Conservation (phyloP, 768 basidiomycete species). For the Russula sp. region DNA sequence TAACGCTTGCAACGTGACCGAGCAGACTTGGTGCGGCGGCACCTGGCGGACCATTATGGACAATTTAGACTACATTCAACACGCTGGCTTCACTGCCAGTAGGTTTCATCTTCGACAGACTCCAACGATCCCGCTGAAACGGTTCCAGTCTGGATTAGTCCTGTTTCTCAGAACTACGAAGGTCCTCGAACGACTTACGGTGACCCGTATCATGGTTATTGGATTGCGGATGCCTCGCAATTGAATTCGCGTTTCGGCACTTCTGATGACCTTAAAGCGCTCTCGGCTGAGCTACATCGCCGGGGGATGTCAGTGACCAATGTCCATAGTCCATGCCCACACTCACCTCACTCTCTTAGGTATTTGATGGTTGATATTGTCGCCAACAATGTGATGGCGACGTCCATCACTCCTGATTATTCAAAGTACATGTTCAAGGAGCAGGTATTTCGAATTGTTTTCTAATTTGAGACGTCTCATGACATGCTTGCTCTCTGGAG, state of each 20-base stretch:
- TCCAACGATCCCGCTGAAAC: background rate
- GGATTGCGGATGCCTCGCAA: slow-evolving; percentile 61
- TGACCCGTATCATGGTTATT: slow-evolving; percentile 84
- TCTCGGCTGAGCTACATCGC: slow-evolving; percentile 59
- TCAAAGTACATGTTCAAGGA: slow-evolving; percentile 67
- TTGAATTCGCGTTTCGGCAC: slow-evolving; percentile 72
- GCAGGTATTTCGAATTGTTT: slow-evolving; percentile 34
- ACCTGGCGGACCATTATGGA: slow-evolving; percentile 71
- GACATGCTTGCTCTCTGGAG: slow-evolving; percentile 29
- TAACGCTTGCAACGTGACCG: slow-evolving; percentile 49
- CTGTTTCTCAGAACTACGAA: slow-evolving; percentile 71
- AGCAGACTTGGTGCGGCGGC: slow-evolving; percentile 78
- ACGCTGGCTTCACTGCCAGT: slow-evolving; percentile 78
- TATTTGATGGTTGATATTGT: slow-evolving; percentile 85
- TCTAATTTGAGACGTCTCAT: slow-evolving; percentile 10
- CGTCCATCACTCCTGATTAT: slow-evolving; percentile 54
- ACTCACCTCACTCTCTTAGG: slow-evolving; percentile 30
- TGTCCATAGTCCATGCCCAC: background rate
- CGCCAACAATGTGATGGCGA: slow-evolving; percentile 80
- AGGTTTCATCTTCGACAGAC: slow-evolving; percentile 21
- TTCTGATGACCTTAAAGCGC: slow-evolving; percentile 60
- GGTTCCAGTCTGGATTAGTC: slow-evolving; percentile 70
- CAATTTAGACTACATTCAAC: slow-evolving; percentile 81
- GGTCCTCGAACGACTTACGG: slow-evolving; percentile 68
- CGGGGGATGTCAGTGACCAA: slow-evolving; percentile 54